Conservation (phyloP, 257 asterid species). For the Apocynum venetum region DNA sequence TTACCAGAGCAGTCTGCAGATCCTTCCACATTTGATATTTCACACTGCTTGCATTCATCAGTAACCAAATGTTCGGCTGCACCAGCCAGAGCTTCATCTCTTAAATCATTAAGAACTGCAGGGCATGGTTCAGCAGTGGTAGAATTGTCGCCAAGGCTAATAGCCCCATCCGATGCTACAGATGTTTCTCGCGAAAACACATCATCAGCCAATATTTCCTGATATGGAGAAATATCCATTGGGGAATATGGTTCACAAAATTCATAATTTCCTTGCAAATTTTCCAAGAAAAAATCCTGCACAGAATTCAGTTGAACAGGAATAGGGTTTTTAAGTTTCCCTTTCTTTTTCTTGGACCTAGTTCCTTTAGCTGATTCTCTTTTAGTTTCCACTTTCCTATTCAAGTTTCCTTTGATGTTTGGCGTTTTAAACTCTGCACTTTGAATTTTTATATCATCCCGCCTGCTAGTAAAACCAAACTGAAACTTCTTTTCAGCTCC, state of each 20-base stretch:
- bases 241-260: constrained; percentile 76
- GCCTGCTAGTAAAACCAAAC: constrained; percentile 48
- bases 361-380: constrained; percentile 55
- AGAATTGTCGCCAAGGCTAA: constrained; percentile 37
- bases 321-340: constrained; percentile 47
- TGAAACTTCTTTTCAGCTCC: constrained; percentile 48
- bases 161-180: constrained; percentile 63
- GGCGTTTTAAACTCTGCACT: constrained; percentile 60
- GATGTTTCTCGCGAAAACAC: constrained; percentile 62
- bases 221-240: constrained; percentile 90
- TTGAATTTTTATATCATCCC: constrained; percentile 34
- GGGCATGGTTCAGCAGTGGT: constrained; percentile 39
- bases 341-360: constrained; percentile 71
- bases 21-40: constrained; percentile 29
- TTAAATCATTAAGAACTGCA: constrained; percentile 32
- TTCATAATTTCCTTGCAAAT: constrained; percentile 38
- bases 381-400: constrained; percentile 53
- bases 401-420: constrained; percentile 42
- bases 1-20: constrained; percentile 26
- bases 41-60: constrained; percentile 37
- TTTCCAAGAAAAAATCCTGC: constrained; percentile 45
- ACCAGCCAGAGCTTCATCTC: constrained; percentile 49
- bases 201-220: constrained; percentile 47
- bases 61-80: constrained; percentile 43
- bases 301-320: constrained; percentile 38